Conservation (phyloP, 306 rosid genomes). For the Trifolium repens region DNA sequence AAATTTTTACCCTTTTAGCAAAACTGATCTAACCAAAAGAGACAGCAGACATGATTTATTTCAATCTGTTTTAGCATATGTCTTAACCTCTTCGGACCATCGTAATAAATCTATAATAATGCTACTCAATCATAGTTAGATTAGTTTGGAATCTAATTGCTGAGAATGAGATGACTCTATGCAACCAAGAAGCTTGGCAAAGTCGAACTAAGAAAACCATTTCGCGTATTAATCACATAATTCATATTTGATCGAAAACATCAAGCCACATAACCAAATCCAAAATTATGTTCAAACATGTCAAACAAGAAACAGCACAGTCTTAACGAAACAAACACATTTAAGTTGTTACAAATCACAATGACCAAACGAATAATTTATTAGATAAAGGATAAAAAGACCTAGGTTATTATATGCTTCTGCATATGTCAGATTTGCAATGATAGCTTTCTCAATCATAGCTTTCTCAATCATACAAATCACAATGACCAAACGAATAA, state of each 20-base stretch:
- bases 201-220: slow-evolving; percentile 2
- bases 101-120: neutral
- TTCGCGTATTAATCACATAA: neutral
- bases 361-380: neutral
- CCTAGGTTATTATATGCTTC: slow-evolving; percentile 99
- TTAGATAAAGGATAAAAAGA: slow-evolving; percentile 36
- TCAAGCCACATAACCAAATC: slow-evolving; percentile 15
- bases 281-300: neutral
- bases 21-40: neutral
- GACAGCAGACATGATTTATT: neutral
- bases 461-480: neutral
- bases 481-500: slow-evolving; percentile 34
- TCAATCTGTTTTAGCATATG: neutral
- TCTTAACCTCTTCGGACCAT: neutral
- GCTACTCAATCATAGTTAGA: slow-evolving; percentile 21
- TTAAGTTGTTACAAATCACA: slow-evolving; percentile 15
- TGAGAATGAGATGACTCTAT: slow-evolving; percentile 23
- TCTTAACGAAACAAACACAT: slow-evolving; percentile 1
- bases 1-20: neutral
- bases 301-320: slow-evolving; percentile 19
- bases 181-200: slow-evolving; percentile 21
- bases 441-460: slow-evolving; percentile 97
- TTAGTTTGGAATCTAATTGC: slow-evolving; percentile 18
- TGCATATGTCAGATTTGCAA: slow-evolving; percentile 95
- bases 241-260: slow-evolving; percentile 23